phyloP scores from a whole-genome alignment of 208 protist species.

The Acanthamoeba sp. region DNA sequence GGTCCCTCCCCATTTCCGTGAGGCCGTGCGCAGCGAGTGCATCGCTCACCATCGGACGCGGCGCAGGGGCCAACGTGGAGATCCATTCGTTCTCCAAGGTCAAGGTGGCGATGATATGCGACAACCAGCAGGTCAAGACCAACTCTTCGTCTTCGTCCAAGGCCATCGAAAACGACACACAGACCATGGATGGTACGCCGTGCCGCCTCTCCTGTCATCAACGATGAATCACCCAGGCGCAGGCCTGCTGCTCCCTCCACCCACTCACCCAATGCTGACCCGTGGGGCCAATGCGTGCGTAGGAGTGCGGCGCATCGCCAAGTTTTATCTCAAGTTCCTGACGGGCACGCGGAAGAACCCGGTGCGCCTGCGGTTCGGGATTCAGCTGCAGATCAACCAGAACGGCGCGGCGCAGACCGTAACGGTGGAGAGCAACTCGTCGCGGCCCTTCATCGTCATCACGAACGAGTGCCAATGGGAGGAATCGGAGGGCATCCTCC shows the following conservation, averaged over 20 bases:
- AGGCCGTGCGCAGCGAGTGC: too few species aligned
- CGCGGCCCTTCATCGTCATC: conserved; percentile 83
- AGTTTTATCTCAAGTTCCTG: conserved; percentile 83
- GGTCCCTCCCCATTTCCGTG: too few species aligned
- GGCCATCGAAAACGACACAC: conserved; percentile 81
- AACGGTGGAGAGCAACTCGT: conserved; percentile 77
- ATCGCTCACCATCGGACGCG: too few species aligned
- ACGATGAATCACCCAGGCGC: neutral
- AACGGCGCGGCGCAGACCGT: conserved; percentile 35
- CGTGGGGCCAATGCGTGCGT: too few species aligned
- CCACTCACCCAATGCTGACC: too few species aligned
- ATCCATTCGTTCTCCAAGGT: conserved; percentile 80
- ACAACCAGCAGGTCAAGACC: conserved; percentile 78
- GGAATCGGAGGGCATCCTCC: conserved; percentile 76
- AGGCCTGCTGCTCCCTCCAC: neutral
- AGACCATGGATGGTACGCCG: conserved; percentile 78
- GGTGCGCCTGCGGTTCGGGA: conserved; percentile 81
- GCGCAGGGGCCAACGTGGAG: conserved; percentile 64
- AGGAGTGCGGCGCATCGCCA: conserved; percentile 62
- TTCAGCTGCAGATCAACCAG: conserved; percentile 79
- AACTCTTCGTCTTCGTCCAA: conserved; percentile 61
- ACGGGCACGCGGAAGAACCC: conserved; percentile 83
- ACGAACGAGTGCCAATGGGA: conserved; percentile 85
- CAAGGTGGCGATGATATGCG: conserved; percentile 77
- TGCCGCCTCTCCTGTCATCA: neutral